Conservation (phyloP, 495 filamentous ascomycete species). For the Letharia columbiana region DNA sequence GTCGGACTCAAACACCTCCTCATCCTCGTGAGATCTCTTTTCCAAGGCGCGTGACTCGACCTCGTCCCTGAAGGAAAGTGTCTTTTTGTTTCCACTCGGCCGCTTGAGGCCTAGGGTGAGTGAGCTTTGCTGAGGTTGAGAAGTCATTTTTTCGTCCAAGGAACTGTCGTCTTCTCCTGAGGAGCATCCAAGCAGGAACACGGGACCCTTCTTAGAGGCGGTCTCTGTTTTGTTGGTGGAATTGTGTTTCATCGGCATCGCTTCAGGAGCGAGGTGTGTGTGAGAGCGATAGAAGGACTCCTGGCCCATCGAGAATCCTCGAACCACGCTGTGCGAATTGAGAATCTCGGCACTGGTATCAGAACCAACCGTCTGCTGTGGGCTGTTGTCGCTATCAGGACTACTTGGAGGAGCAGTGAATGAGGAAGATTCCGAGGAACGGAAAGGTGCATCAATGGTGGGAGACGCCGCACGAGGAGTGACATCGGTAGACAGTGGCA, state of each 20-base stretch:
- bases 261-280: conserved; percentile 41
- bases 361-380: conserved; percentile 33
- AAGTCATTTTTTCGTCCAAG: conserved; percentile 57
- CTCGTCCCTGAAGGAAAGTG: conserved; percentile 76
- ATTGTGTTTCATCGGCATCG: conserved; percentile 37
- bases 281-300: conserved; percentile 63
- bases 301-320: conserved; percentile 77
- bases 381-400: conserved; percentile 43
- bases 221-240: conserved; percentile 41
- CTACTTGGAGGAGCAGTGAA: conserved; percentile 35
- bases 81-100: conserved; percentile 50
- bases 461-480: conserved; percentile 29
- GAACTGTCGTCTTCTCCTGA: conserved; percentile 77
- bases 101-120: conserved; percentile 46
- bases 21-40: conserved; percentile 52
- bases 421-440: conserved; percentile 48
- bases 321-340: conserved; percentile 66
- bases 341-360: conserved; percentile 51
- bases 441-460: conserved; percentile 37
- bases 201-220: conserved; percentile 53
- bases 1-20: conserved; percentile 66
- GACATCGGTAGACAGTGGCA: conserved; percentile 48
- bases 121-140: conserved; percentile 42
- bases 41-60: conserved; percentile 55
- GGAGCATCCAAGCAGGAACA: conserved; percentile 72